A percentile compares a stretch with the other conserved stretches of the same genome.
These are phyloP conservation scores for Angomonas ambiguus DNA, from an alignment of 208 protist species.

Conservation along the genomic window DNA sequence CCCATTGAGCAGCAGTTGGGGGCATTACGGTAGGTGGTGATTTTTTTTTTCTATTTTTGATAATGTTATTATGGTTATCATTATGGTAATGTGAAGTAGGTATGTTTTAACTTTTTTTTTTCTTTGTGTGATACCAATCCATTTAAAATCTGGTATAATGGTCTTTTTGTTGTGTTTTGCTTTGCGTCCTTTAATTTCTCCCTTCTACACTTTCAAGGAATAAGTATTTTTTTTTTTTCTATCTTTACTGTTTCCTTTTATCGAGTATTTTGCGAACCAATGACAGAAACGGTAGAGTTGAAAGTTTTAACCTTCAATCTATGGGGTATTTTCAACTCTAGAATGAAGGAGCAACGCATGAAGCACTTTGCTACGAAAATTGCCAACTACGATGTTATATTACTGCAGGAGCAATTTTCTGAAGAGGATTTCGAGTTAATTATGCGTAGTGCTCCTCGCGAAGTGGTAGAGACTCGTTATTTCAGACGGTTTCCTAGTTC, in stretches of 20 bases:
- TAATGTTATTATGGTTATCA: constrained; percentile 8
- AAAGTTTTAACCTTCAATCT: constrained; percentile 82
- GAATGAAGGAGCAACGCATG: constrained; percentile 71
- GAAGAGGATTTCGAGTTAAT: constrained; percentile 70
- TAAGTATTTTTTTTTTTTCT: constrained; percentile 8
- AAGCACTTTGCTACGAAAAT: constrained; percentile 70
- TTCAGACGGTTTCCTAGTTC: constrained; percentile 75
- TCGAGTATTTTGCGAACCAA: background rate
- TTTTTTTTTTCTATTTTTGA: constrained; percentile 14
- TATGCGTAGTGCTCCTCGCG: constrained; percentile 23
- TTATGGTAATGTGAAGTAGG: background rate
- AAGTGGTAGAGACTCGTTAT: constrained; percentile 45
- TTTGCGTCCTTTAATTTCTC: background rate
- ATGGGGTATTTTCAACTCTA: constrained; percentile 91
- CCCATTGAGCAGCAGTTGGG: background rate
- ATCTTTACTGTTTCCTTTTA: constrained; percentile 5
- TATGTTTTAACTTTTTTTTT: background rate
- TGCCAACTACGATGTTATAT: constrained; percentile 71
- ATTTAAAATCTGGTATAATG: too few relatives aligned
- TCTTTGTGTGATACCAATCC: too few relatives aligned
- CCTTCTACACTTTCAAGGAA: background rate
- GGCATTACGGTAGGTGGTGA: background rate
- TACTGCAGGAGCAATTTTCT: constrained; percentile 87
- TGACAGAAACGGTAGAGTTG: constrained; percentile 19
- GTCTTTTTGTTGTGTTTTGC: background rate